phyloP scores from a whole-genome alignment of 2,329 filamentous ascomycete species.

The Escovopsis sp. region DNA sequence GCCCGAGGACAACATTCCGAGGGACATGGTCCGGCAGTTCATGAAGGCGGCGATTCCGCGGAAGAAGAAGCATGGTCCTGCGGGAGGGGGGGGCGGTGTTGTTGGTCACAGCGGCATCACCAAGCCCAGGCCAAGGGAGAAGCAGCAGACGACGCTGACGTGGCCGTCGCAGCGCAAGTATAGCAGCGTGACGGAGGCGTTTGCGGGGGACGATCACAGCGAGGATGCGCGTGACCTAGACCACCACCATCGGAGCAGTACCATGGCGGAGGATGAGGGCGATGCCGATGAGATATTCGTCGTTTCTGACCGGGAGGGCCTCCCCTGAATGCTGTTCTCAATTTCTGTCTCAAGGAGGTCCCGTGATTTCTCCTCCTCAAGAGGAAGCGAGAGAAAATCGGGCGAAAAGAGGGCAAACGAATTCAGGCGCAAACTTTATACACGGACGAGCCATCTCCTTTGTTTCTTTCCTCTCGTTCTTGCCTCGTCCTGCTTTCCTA shows the following conservation, averaged over 20 bases:
- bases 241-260: not conserved
- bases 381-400: too few relatives aligned
- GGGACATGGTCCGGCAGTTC: slow-evolving; percentile 25
- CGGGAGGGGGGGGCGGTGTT: too few relatives aligned
- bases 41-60: slow-evolving; percentile 15
- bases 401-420: too few relatives aligned
- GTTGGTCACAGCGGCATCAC: not conserved
- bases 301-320: too few relatives aligned
- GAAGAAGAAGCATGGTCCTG: slow-evolving; percentile 9
- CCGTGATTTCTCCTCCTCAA: too few relatives aligned
- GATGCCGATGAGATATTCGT: slow-evolving; percentile 13
- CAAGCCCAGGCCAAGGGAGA: slow-evolving; percentile 6
- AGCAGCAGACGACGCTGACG: slow-evolving; percentile 9
- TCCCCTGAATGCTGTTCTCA: too few relatives aligned
- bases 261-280: not conserved
- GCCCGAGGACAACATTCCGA: slow-evolving; percentile 34
- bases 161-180: slow-evolving; percentile 12
- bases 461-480: too few relatives aligned
- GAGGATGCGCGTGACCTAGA: too few relatives aligned
- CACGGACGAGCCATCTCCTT: too few relatives aligned
- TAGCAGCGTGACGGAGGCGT: slow-evolving; percentile 16
- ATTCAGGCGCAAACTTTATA: too few relatives aligned
- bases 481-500: too few relatives aligned
- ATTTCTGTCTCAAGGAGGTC: too few relatives aligned
- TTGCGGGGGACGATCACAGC: slow-evolving; percentile 10